Evolutionary conservation across 768 basidiomycete genomes (phyloP).

Genomic region (Tricholoma flavovirens): DNA sequence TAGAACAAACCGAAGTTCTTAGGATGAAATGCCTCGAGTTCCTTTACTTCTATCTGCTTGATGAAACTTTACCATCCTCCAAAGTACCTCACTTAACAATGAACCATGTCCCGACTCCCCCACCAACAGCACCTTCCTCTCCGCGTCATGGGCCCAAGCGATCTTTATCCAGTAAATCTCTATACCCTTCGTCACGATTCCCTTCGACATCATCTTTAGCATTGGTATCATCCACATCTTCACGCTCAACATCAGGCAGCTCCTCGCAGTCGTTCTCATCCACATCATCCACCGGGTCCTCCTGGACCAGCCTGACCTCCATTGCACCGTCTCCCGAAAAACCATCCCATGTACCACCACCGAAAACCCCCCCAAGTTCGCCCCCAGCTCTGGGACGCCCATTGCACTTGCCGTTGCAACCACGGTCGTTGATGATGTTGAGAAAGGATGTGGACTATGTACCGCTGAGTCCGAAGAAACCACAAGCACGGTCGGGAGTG

Average conservation of each 20-base stretch:
- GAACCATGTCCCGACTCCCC: constrained; percentile 16
- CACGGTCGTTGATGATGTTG: constrained; percentile 58
- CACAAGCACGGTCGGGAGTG: constrained; percentile 13
- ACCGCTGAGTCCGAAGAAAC: constrained; percentile 65
- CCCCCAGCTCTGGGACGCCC: constrained; percentile 20
- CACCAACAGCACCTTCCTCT: constrained; percentile 34
- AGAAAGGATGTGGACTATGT: constrained; percentile 67
- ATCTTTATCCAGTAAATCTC: constrained; percentile 30
- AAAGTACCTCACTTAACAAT: constrained; percentile 10
- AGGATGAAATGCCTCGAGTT: constrained; percentile 98
- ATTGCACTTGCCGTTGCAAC: constrained; percentile 26
- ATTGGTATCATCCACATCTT: constrained; percentile 19
- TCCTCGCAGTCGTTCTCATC: constrained; percentile 38
- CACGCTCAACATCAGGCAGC: constrained; percentile 38
- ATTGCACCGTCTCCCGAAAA: constrained; percentile 42
- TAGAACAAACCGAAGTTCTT: not conserved
- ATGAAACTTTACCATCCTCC: constrained; percentile 49
- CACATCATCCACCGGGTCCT: constrained; percentile 37
- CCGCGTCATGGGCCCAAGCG: constrained; percentile 37
- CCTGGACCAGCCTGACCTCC: constrained; percentile 33
- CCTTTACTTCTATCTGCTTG: constrained; percentile 89
- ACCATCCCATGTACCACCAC: constrained; percentile 18
- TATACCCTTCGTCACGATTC: constrained; percentile 33
- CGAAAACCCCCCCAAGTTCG: constrained; percentile 22
- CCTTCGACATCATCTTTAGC: constrained; percentile 30